Percentiles rank a stretch among this genome's conserved stretches.
Evolutionary conservation across 805 yeast genomes (phyloP).

Genomic region (Yamadazyma paraphyllophila): DNA sequence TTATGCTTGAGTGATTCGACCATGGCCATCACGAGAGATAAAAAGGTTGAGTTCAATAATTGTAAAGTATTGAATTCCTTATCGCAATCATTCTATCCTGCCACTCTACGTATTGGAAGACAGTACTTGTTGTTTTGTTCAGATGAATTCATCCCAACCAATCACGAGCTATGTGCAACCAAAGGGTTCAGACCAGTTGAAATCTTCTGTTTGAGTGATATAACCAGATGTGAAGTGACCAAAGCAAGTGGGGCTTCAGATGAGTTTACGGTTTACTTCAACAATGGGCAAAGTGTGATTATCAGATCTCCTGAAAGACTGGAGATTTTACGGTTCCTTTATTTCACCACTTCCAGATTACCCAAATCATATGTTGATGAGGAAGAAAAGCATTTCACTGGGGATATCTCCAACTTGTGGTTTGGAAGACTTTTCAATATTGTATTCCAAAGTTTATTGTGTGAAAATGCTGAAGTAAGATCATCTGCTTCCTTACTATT

Average conservation of each 20-base stretch:
- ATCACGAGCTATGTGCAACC: conserved; percentile 22
- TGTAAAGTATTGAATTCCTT: conserved; percentile 48
- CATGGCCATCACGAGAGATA: conserved; percentile 34
- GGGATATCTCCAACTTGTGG: conserved; percentile 26
- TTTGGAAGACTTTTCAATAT: conserved; percentile 64
- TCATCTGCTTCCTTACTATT: conserved; percentile 61
- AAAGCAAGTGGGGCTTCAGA: conserved; percentile 26
- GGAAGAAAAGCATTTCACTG: conserved; percentile 16
- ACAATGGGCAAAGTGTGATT: conserved; percentile 24
- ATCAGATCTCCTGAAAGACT: conserved; percentile 35
- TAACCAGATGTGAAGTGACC: conserved; percentile 35
- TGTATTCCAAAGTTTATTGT: conserved; percentile 66
- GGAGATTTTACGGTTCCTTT: conserved; percentile 70
- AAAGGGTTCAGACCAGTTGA: conserved; percentile 34
- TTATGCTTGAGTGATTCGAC: conserved; percentile 37
- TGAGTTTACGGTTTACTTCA: conserved; percentile 37
- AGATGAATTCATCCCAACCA: conserved; percentile 20
- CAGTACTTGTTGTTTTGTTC: conserved; percentile 57
- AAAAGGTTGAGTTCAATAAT: conserved; percentile 32
- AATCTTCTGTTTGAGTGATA: conserved; percentile 30
- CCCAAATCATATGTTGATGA: conserved; percentile 31
- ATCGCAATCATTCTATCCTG: conserved; percentile 54
- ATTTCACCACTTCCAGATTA: conserved; percentile 60
- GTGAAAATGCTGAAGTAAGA: conserved; percentile 56
- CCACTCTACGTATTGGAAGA: conserved; percentile 66